A percentile compares a stretch with the other conserved stretches of the same genome.
These are phyloP conservation scores for Elsinoe perseae DNA, from an alignment of 2,329 filamentous ascomycete species.

Conservation along the genomic window DNA sequence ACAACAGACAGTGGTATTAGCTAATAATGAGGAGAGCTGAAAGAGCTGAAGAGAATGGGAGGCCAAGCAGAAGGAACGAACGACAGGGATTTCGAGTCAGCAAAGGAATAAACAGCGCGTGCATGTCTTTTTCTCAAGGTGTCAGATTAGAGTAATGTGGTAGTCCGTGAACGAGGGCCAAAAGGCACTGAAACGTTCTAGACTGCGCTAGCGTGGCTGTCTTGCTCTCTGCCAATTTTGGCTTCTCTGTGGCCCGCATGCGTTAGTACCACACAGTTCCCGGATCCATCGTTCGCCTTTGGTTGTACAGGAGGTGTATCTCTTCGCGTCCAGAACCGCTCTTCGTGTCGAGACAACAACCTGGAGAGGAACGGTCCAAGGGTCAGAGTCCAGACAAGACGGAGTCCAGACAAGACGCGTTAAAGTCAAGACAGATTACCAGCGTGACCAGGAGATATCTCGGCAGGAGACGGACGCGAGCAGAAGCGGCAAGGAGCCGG, in stretches of 20 bases:
- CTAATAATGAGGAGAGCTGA: neutral
- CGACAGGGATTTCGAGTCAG: neutral
- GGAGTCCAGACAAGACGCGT: slow-evolving; percentile 1
- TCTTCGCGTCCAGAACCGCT: neutral
- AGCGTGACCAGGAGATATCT: slow-evolving; percentile 6
- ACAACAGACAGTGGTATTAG: neutral
- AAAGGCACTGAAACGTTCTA: slow-evolving; percentile 5
- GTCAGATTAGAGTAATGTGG: slow-evolving; percentile 13
- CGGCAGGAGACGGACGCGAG: neutral
- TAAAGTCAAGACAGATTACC: neutral
- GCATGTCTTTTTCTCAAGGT: slow-evolving; percentile 7
- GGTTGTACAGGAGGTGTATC: neutral
- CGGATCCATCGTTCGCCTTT: neutral
- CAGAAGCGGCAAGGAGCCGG: neutral
- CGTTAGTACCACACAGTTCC: neutral
- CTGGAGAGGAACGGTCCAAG: neutral
- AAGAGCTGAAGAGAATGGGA: slow-evolving; percentile 1
- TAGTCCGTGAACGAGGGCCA: slow-evolving; percentile 1
- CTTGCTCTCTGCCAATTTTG: slow-evolving; percentile 11
- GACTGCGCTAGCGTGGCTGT: slow-evolving; percentile 12
- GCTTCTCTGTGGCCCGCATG: neutral
- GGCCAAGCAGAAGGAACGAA: neutral
- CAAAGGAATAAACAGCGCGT: slow-evolving; percentile 1
- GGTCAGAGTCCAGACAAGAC: neutral
- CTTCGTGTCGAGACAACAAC: neutral